phyloP scores from a whole-genome alignment of 2,329 filamentous ascomycete species.

The Annulohypoxylon truncatum region DNA sequence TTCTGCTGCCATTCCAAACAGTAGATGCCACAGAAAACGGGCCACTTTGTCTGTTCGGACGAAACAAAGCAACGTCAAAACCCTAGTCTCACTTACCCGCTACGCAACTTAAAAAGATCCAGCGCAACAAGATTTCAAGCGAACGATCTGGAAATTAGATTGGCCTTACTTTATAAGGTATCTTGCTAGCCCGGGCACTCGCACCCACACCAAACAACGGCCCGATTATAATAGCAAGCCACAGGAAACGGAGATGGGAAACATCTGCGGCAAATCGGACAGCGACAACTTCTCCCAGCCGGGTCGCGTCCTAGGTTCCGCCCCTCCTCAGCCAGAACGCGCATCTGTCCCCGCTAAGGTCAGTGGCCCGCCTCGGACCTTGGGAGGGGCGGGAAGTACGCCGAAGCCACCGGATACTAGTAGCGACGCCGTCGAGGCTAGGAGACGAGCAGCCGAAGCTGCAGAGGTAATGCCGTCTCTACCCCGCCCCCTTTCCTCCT shows the following conservation, averaged over 20 bases:
- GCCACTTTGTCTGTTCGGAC: not conserved
- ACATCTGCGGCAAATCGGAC: slow-evolving; percentile 81
- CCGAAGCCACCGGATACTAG: slow-evolving; percentile 27
- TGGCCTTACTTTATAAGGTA: not conserved
- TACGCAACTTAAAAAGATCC: not conserved
- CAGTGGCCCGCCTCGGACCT: slow-evolving; percentile 69
- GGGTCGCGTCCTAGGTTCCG: slow-evolving; percentile 76
- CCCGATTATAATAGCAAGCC: not conserved
- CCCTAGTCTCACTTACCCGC: too few relatives aligned
- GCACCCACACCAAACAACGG: not conserved
- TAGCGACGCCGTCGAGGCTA: slow-evolving; percentile 66
- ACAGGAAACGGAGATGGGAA: slow-evolving; percentile 73
- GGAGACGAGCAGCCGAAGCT: slow-evolving; percentile 79
- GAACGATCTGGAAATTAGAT: slow-evolving; percentile 1
- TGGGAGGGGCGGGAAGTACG: slow-evolving; percentile 70
- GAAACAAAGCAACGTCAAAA: slow-evolving; percentile 3
- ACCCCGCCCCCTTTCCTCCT: not conserved
- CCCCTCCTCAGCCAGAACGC: slow-evolving; percentile 60
- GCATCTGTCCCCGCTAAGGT: slow-evolving; percentile 64
- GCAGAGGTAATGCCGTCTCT: slow-evolving; percentile 75
- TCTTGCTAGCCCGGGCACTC: not conserved
- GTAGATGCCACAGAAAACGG: not conserved
- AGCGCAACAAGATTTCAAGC: not conserved
- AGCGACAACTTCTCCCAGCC: slow-evolving; percentile 76
- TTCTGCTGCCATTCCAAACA: not conserved